phyloP scores from a whole-genome alignment of 768 basidiomycete species.

The Tricholoma terreum region DNA sequence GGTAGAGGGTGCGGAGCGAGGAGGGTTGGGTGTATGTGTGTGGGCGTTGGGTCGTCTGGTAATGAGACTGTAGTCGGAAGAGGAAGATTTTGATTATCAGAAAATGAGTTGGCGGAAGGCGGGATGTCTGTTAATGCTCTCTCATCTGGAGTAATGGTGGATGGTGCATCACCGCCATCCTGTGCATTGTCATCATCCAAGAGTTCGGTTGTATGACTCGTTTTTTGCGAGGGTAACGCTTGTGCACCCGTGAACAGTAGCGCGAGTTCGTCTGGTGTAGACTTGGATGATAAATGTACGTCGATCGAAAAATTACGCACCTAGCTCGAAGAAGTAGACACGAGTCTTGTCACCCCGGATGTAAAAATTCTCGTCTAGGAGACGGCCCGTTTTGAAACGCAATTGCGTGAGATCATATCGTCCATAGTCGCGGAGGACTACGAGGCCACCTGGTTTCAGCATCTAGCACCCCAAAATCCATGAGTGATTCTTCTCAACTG shows the following conservation, averaged over 20 bases:
- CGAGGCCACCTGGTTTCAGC: conserved; percentile 82
- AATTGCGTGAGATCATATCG: conserved; percentile 93
- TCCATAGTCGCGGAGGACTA: conserved; percentile 92
- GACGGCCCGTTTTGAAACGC: conserved; percentile 82
- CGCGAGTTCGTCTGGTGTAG: conserved; percentile 67
- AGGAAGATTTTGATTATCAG: not conserved
- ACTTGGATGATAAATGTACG: not conserved
- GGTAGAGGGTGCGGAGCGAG: conserved; percentile 23
- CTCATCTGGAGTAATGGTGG: conserved; percentile 4
- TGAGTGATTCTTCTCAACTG: not conserved
- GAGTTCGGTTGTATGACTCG: conserved; percentile 30
- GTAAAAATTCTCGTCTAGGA: conserved; percentile 94
- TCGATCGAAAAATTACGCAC: conserved; percentile 35
- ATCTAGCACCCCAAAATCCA: conserved; percentile 46
- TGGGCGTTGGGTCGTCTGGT: not conserved
- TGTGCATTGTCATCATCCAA: conserved; percentile 33
- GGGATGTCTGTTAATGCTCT: not conserved
- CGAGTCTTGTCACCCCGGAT: conserved; percentile 95
- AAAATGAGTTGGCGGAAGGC: conserved; percentile 1
- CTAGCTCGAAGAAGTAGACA: conserved; percentile 94
- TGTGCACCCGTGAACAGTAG: conserved; percentile 70
- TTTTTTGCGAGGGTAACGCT: conserved; percentile 31
- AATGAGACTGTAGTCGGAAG: not conserved
- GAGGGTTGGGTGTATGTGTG: conserved; percentile 38
- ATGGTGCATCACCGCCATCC: not conserved